Percentiles rank a stretch among this genome's conserved stretches.
phyloP scores from a whole-genome alignment of 768 basidiomycete species.

The Ramaria sp. region DNA sequence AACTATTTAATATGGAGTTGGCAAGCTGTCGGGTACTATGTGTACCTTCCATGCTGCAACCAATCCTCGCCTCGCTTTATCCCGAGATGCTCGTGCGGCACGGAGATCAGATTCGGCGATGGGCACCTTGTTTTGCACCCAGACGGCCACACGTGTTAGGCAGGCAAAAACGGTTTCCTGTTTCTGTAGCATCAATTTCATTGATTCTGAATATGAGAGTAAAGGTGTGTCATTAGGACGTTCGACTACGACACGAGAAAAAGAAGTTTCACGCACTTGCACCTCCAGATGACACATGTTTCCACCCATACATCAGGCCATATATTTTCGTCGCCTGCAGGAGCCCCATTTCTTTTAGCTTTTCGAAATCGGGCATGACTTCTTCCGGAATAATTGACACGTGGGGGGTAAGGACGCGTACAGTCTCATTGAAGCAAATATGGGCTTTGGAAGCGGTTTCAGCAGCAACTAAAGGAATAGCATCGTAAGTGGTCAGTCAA shows the following conservation, averaged over 20 bases:
- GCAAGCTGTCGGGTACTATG: not conserved
- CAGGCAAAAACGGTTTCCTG: slow-evolving; percentile 8
- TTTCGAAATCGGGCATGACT: slow-evolving; percentile 4
- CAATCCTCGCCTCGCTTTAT: not conserved
- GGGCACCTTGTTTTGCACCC: slow-evolving; percentile 9
- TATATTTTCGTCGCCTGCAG: slow-evolving; percentile 10
- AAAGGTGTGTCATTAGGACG: not conserved
- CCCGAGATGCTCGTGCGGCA: not conserved
- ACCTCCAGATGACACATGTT: not conserved
- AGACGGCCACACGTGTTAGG: slow-evolving; percentile 8
- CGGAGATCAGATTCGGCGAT: not conserved
- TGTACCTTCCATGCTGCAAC: not conserved
- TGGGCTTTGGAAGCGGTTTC: slow-evolving; percentile 3
- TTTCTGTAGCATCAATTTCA: slow-evolving; percentile 6
- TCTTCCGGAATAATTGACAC: not conserved
- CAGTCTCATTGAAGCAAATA: slow-evolving; percentile 8
- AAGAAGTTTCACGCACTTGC: not conserved
- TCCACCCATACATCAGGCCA: slow-evolving; percentile 7
- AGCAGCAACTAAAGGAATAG: not conserved
- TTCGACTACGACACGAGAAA: not conserved
- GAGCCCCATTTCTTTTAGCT: slow-evolving; percentile 7
- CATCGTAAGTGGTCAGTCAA: not conserved
- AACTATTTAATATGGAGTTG: not conserved
- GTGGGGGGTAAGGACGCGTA: slow-evolving; percentile 7
- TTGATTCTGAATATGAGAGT: slow-evolving; percentile 1